Base-by-base conservation (phyloP, 2,329 filamentous ascomycete genomes). In the Neonectria ditissima region DNA sequence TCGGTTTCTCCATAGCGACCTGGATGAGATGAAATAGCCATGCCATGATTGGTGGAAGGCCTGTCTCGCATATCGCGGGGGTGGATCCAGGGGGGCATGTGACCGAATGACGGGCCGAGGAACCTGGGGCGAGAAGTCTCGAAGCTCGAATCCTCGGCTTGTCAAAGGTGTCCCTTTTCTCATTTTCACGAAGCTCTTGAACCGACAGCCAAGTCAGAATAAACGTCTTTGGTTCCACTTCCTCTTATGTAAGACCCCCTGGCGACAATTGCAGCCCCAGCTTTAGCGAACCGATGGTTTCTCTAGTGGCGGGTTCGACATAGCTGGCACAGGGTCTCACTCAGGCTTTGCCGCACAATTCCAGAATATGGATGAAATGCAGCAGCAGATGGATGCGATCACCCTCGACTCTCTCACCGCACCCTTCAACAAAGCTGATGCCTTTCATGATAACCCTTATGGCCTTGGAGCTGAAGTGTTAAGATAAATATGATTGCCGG, bases 1-100 rank as follows among this genome's bases (percentile, higher is more conserved):
- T 65, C 65, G 65, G 65, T 45, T 55, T 59, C 56, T 51, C 65
- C 59, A 62, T 22, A 57, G 34, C 28, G 30, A 34, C 20, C 18
- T n/a, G 51, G 14, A 44, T 22, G 52, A 48, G 20, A 34, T 55
- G 45, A 62, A 65, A 65, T 65, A 24, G 16, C 32, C 7, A 2
- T 8, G 32, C 8, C 3, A 5, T 66, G 39, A 66, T 66, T 66
- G 65, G 65, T 7, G 11, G 14, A 30, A n/a, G 22, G 14, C 20
- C 32, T 24, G 43, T 18, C 20, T 43, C 20, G 24, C 44, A 30
- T 41, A 65, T 62, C 37, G 63, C 59, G 63, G 63, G 63, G 63
- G 63, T 24, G 43, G 48, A 55, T 37, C 41, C 39, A n/a, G n/a
- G 37, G 6, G 16, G 14, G 47, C 62, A 60, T 60, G 56, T 64